Evolutionary conservation across 805 yeast genomes (phyloP).

Genomic region (Yarrowia osloensis): DNA sequence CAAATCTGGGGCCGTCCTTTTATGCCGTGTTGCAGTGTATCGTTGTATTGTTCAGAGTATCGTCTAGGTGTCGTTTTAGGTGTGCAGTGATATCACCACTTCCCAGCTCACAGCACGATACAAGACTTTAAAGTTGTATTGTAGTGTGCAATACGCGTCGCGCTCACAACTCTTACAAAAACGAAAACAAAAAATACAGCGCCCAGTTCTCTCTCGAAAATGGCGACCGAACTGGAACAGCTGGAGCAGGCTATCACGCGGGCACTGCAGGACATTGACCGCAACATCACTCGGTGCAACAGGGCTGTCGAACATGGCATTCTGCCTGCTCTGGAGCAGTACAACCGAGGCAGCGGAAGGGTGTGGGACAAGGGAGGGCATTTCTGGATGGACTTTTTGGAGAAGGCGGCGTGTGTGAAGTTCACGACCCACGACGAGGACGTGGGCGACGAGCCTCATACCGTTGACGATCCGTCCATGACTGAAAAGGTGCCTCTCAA

Average conservation of each 20-base stretch:
- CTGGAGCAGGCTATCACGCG: constrained; percentile 79
- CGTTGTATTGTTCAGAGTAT: neutral
- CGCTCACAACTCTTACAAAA: neutral
- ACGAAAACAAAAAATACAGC: neutral
- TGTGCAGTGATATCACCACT: neutral
- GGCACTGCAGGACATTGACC: constrained; percentile 75
- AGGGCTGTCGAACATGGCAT: constrained; percentile 65
- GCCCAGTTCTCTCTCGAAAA: neutral
- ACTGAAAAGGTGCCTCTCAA: constrained; percentile 30
- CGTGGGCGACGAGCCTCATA: constrained; percentile 31
- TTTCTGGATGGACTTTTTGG: constrained; percentile 79
- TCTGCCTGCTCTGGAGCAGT: constrained; percentile 65
- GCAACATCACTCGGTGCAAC: constrained; percentile 67
- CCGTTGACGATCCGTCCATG: constrained; percentile 28
- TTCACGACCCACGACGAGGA: constrained; percentile 54
- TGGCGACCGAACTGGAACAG: constrained; percentile 55
- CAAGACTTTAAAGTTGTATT: neutral
- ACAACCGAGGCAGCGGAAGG: constrained; percentile 57
- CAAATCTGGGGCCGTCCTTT: neutral
- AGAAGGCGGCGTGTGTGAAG: constrained; percentile 69
- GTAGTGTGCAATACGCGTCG: constrained; percentile 24
- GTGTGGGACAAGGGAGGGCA: constrained; percentile 62
- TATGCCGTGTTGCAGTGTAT: no score
- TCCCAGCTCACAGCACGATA: neutral
- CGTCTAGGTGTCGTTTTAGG: neutral